Conservation (phyloP, 2,329 filamentous ascomycete species). For the Talaromyces sp. region DNA sequence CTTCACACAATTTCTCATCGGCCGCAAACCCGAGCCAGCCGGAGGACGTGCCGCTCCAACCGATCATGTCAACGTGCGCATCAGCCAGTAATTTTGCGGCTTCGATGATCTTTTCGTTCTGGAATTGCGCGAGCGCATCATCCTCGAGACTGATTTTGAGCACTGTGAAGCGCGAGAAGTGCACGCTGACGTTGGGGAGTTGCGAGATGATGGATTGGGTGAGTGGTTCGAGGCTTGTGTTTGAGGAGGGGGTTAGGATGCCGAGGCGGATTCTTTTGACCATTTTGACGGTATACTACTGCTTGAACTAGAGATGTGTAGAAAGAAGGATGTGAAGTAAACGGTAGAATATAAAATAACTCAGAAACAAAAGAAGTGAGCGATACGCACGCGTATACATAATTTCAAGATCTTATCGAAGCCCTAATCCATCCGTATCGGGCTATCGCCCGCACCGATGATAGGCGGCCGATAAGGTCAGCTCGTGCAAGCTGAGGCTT, state of each 20-base stretch:
- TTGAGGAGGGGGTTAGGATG: constrained; percentile 15
- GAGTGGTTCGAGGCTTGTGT: constrained; percentile 14
- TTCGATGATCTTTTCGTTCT: constrained; percentile 13
- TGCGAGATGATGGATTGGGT: constrained; percentile 13
- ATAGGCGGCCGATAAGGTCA: neutral
- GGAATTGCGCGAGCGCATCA: constrained; percentile 11
- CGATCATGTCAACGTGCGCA: constrained; percentile 15
- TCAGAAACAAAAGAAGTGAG: neutral
- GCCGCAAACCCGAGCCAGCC: constrained; percentile 14
- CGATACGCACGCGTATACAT: neutral
- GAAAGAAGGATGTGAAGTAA: neutral
- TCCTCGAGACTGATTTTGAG: constrained; percentile 14
- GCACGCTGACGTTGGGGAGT: constrained; percentile 10
- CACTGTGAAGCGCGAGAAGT: constrained; percentile 14
- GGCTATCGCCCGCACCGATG: neutral
- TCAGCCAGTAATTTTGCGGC: constrained; percentile 8
- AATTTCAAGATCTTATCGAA: neutral
- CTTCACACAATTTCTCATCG: constrained; percentile 8
- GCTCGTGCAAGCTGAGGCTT: neutral
- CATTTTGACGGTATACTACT: neutral
- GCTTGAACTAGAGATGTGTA: neutral
- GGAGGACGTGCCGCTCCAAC: constrained; percentile 15
- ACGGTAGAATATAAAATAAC: neutral
- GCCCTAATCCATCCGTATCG: neutral
- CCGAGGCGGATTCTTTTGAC: constrained; percentile 12